These are phyloP conservation scores for Dimargaris cristalligena DNA, from an alignment of 192 early-diverging fungal species.

Conservation along the genomic window DNA sequence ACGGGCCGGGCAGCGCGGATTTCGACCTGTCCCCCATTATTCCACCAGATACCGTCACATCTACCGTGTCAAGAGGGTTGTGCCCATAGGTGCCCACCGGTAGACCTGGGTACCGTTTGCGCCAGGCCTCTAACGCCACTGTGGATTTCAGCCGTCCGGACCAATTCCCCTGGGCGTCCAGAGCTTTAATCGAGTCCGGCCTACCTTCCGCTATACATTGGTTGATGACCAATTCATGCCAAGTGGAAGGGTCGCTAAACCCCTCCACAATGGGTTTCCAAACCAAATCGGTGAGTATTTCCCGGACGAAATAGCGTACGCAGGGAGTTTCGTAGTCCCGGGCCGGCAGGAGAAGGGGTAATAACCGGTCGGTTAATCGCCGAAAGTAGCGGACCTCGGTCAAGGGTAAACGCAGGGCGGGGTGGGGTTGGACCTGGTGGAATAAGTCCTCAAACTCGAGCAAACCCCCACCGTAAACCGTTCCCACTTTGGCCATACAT, in stretches of 20 bases:
- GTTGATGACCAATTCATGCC: not conserved
- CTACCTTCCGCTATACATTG: no score
- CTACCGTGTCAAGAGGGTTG: not conserved
- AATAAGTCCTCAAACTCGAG: not conserved
- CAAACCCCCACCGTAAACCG: not conserved
- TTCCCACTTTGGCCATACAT: not conserved
- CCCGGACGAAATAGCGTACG: not conserved
- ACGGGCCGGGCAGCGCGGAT: not conserved
- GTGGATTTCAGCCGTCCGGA: not conserved
- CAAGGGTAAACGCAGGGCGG: not conserved
- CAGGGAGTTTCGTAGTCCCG: not conserved
- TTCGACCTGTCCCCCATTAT: not conserved
- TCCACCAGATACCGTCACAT: not conserved
- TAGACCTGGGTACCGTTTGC: not conserved
- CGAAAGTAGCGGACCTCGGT: conserved; percentile 2
- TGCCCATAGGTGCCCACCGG: not conserved
- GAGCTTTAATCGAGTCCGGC: not conserved
- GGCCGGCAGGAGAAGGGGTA: not conserved
- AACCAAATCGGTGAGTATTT: conserved; percentile 1
- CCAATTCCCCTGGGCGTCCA: not conserved
- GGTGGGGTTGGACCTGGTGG: conserved; percentile 1
- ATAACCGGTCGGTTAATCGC: not conserved
- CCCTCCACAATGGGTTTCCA: not conserved
- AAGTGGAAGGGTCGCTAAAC: not conserved
- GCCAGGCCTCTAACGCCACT: not conserved